These are phyloP conservation scores for Pseudisothecium myosuroides DNA, from an alignment of 225 moss, liverwort and hornwort species.

Conservation along the genomic window DNA sequence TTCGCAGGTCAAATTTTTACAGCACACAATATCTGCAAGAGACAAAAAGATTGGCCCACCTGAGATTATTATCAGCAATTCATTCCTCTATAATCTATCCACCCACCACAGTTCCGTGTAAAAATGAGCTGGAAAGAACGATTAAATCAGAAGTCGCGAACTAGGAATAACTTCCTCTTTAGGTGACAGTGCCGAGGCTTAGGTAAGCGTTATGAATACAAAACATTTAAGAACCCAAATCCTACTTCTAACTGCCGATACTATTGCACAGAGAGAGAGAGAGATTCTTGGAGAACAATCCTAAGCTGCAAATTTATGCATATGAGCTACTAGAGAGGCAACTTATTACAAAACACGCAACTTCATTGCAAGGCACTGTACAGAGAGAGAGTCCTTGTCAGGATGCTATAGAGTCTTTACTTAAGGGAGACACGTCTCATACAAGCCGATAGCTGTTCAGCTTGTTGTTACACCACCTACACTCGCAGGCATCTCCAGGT, in stretches of 20 bases:
- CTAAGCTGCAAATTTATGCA: not conserved
- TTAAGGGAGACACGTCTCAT: not conserved
- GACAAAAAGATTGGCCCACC: not conserved
- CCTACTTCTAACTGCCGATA: not conserved
- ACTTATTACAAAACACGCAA: not conserved
- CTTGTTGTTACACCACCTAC: not conserved
- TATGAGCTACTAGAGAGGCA: not conserved
- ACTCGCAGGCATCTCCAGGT: not conserved
- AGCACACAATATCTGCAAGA: slow-evolving; percentile 56
- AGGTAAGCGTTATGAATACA: not conserved
- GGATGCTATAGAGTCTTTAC: not conserved
- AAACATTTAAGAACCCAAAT: not conserved
- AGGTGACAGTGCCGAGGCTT: not conserved
- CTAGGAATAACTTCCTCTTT: not conserved
- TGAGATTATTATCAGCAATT: not conserved
- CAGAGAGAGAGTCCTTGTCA: not conserved
- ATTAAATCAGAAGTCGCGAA: not conserved
- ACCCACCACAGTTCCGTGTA: not conserved
- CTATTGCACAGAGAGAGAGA: not conserved
- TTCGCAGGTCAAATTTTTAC: slow-evolving; percentile 14
- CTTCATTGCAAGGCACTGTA: not conserved
- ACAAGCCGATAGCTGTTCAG: not conserved
- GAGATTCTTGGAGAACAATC: not conserved
- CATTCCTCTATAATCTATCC: not conserved
- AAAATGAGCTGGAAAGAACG: not conserved